Evolutionary conservation across 805 yeast species (phyloP), one percentile per base, ranked within the genome.

Genomic region (Komagataella pastoris): DNA sequence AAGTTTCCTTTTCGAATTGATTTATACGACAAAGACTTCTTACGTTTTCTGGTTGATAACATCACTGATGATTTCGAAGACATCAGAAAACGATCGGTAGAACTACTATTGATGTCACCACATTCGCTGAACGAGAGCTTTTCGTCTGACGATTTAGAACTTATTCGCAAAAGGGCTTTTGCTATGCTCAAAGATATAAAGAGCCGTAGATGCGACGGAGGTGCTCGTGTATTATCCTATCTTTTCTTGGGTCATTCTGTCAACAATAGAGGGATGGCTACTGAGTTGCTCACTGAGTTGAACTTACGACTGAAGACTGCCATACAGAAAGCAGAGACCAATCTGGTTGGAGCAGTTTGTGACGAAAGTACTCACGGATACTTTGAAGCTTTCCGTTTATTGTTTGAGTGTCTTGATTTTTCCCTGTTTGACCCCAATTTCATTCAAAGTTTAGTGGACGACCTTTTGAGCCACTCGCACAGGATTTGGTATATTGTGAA

Each of bases 31-130:
- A 56, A 57, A 1, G 61, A 65, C 1, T 56, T 77, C 24, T 59
- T 76, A 1, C 66, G 81, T 49, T 59, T 79, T 7, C 65, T 89
- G 50, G 62, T 84, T 17, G 85, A 83, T 56, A 79, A 79, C 51
- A 68, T 86, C 6, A 68, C 80, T 30, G 83, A 84, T 61, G 83
- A 84, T 54, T 89, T 80, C 64, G 88, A 85, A 52, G 97, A 89
- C 61, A 74, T 90, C 17, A 74, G 98, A 54, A 70, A 72, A 3
- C 52, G 60, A 7, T 69, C 88, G 1, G 73, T 74, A 1, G 55
- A 61, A 2, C 51, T 83, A 1, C 59, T 88, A 18, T 62, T 69
- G 7, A 69, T 54, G 69, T 70, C 76, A 3, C 77, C 81, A 0
- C 51, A 61, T 1, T 57, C 67, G 1, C 55, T 70, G 7, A 60